Evolutionary conservation across 345 rosid species (phyloP).

Genomic region (Melastoma malabathricum): DNA sequence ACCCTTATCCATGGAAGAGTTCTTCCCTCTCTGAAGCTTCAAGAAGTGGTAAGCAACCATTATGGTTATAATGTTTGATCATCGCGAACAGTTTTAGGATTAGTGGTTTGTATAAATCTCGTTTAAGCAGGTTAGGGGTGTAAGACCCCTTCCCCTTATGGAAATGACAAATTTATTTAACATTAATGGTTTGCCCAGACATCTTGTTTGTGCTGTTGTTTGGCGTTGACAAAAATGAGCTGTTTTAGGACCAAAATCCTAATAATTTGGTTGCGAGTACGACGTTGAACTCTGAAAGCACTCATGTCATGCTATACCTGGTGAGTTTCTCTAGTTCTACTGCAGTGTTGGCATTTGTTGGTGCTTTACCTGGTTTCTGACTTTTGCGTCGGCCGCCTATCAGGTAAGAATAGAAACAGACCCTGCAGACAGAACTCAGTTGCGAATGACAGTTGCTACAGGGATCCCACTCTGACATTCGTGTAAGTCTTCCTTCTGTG

Average conservation of each 20-base stretch:
- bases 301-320: slow-evolving; percentile 79
- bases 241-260: slow-evolving; percentile 91
- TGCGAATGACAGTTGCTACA: slow-evolving; percentile 86
- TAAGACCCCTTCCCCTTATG: slow-evolving; percentile 59
- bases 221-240: slow-evolving; percentile 11
- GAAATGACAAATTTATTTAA: slow-evolving; percentile 82
- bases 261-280: slow-evolving; percentile 92
- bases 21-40: slow-evolving; percentile 90
- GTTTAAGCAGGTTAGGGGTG: slow-evolving; percentile 68
- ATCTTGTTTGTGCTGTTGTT: not conserved
- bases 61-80: slow-evolving; percentile 5
- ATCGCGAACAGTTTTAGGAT: not conserved
- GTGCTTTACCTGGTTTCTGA: not conserved
- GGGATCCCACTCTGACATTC: slow-evolving; percentile 72
- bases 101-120: not conserved
- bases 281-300: slow-evolving; percentile 77
- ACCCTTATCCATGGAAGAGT: slow-evolving; percentile 60
- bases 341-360: not conserved
- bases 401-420: slow-evolving; percentile 96
- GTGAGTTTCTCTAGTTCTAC: slow-evolving; percentile 21
- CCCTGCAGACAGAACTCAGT: slow-evolving; percentile 97
- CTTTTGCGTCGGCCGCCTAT: not conserved
- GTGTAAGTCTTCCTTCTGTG: slow-evolving; percentile 54
- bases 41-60: slow-evolving; percentile 82
- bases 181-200: slow-evolving; percentile 66